Percentiles rank a stretch among this genome's conserved stretches.
Conservation (phyloP, 2,329 filamentous ascomycete species). For the Phialophora expanda region DNA sequence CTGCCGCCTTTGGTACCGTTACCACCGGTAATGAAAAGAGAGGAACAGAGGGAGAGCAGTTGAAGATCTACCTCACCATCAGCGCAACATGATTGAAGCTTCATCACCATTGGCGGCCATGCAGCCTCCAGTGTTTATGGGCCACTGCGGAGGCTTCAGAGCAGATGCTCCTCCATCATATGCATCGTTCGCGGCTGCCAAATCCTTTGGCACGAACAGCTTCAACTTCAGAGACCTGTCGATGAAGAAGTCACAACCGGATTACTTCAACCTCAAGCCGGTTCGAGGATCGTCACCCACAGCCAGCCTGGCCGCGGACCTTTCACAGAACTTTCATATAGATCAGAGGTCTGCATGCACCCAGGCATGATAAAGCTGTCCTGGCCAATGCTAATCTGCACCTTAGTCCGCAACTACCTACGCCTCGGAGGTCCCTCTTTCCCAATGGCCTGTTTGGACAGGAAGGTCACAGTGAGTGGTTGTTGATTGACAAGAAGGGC, state of each 20-base stretch:
- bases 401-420: slow-evolving; percentile 77
- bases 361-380: slow-evolving; percentile 37
- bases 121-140: slow-evolving; percentile 70
- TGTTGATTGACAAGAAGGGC: slow-evolving; percentile 3
- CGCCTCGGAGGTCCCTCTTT: slow-evolving; percentile 83
- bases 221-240: slow-evolving; percentile 79
- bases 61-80: neutral
- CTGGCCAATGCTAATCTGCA: slow-evolving; percentile 40
- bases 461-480: slow-evolving; percentile 64
- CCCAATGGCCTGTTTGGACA: slow-evolving; percentile 70
- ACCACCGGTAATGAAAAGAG: slow-evolving; percentile 10
- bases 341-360: slow-evolving; percentile 75
- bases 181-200: slow-evolving; percentile 57
- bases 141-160: slow-evolving; percentile 60
- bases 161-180: slow-evolving; percentile 61
- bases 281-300: slow-evolving; percentile 87
- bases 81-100: slow-evolving; percentile 71
- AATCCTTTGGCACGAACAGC: slow-evolving; percentile 65
- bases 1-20: slow-evolving; percentile 7
- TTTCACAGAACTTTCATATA: slow-evolving; percentile 96
- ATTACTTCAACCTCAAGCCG: slow-evolving; percentile 83
- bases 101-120: slow-evolving; percentile 94
- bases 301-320: slow-evolving; percentile 85
- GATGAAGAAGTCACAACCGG: slow-evolving; percentile 70
- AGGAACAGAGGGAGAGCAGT: slow-evolving; percentile 19